Percentiles rank a stretch among this genome's conserved stretches.
phyloP scores from a whole-genome alignment of 441 rosid species.

The Brassica balearica region DNA sequence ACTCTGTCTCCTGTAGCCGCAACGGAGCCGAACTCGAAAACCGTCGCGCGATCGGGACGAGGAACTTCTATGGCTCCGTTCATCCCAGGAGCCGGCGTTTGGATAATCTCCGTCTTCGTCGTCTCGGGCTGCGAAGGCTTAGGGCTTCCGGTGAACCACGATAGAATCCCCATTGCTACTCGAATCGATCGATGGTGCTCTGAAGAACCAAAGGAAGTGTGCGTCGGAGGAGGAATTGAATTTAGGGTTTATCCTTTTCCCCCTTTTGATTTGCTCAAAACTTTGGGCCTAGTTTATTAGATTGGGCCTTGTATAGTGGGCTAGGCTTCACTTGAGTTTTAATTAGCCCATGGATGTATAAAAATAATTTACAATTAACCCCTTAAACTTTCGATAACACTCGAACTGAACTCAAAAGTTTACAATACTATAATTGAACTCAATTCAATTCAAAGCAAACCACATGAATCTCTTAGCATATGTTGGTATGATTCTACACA shows the following conservation, averaged over 20 bases:
- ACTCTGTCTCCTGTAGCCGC: conserved; percentile 81
- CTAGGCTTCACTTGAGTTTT: not conserved
- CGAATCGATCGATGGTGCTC: conserved; percentile 4
- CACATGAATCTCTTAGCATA: not conserved
- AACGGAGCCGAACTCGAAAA: conserved; percentile 89
- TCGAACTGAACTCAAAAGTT: not conserved
- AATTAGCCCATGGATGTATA: not conserved
- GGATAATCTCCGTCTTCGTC: conserved; percentile 37
- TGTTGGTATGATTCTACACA: not conserved
- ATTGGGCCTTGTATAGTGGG: not conserved
- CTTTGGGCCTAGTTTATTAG: not conserved
- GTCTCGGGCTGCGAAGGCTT: conserved; percentile 46
- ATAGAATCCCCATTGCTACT: conserved; percentile 75
- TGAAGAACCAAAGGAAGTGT: not conserved
- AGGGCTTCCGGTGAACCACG: conserved; percentile 78
- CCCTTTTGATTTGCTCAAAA: conserved; percentile 17
- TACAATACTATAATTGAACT: not conserved
- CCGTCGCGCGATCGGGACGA: conserved; percentile 76
- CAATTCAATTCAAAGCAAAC: not conserved
- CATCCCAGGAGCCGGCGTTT: conserved; percentile 58
- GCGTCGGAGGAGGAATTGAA: not conserved
- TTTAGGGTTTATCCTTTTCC: conserved; percentile 35
- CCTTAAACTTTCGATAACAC: not conserved
- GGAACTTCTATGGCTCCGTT: conserved; percentile 90
- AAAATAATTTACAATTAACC: not conserved